Evolutionary conservation across 805 yeast species (phyloP), one percentile per base, ranked within the genome.

Genomic region (Lipomyces mesembrius): DNA sequence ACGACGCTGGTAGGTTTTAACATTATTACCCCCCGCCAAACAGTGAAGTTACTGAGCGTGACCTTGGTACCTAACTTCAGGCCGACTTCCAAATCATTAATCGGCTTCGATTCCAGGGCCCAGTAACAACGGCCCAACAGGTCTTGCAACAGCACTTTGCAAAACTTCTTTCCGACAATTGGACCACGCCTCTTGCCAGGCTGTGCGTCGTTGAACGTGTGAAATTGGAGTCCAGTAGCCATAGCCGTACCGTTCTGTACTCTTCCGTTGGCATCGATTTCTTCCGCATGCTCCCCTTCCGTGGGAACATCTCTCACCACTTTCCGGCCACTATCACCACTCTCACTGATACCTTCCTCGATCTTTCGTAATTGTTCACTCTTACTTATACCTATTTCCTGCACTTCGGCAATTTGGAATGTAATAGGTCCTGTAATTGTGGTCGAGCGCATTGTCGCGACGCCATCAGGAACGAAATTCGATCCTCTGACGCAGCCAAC

Each of bases 101-200:
- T 57, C 14, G 69, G 67, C 34, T 59, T 35, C 34, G 17, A 37
- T 27, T 68, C 71, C n/a, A 65, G 34, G 2, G 65, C 71, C 67
- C 66, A 68, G 39, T 34, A 65, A 20, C 29, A 14, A 9, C 70
- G 55, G 12, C 70, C 70, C 6, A 68, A 61, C 2, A 60, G 37
- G 54, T 68, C 71, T 56, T 62, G 71, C n/a, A 68, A 56, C n/a
- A 68, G 43, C 14, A 65, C 59, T 53, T 68, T 67, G 53, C 71
- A 67, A 49, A 59, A 34, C n/a, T 17, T 20, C 35, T 67, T 67
- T 12, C 69, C 71, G 11, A 67, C 57, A 35, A 63, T 22, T n/a
- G 62, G 60, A 29, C 25, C 29, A 7, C 46, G 35, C 8, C 17
- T 17, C 39, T 11, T 9, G 9, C 59, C 60, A 3, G 63, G 37